Conservation (phyloP, 2,329 filamentous ascomycete genomes). For the Arthrobotrys megalospora region DNA sequence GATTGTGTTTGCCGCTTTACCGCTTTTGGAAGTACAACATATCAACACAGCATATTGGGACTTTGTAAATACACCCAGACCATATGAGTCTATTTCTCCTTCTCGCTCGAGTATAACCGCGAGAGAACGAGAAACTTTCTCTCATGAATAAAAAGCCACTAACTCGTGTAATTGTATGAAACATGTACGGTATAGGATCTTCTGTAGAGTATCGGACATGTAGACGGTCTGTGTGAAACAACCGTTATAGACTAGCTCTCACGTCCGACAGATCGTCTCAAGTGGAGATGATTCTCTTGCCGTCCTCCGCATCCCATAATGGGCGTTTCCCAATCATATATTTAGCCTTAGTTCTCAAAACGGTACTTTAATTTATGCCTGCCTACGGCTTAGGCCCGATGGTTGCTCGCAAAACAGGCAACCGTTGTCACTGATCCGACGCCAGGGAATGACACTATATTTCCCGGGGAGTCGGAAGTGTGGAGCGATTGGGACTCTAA, state of each 20-base stretch:
- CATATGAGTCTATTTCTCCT: constrained; percentile 1
- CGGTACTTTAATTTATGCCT: background rate
- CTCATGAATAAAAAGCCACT: too few relatives aligned
- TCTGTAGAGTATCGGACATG: too few relatives aligned
- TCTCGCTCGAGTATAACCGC: too few relatives aligned
- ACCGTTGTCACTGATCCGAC: background rate
- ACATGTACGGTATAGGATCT: too few relatives aligned
- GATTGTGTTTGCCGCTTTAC: constrained; percentile 8
- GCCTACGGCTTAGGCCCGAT: background rate
- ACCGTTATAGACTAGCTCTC: background rate
- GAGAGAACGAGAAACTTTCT: background rate
- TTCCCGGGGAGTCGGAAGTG: background rate
- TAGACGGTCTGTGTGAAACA: too few relatives aligned
- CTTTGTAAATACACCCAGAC: background rate
- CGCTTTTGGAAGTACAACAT: constrained; percentile 15
- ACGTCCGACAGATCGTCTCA: background rate
- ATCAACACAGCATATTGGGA: constrained; percentile 5
- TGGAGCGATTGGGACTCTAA: constrained; percentile 1
- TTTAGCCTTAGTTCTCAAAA: background rate
- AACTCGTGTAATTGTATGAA: too few relatives aligned
- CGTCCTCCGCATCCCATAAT: background rate
- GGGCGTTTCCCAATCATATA: background rate
- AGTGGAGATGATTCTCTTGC: background rate
- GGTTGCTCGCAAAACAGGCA: background rate
- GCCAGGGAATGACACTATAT: background rate